Conservation (phyloP, 2,329 filamentous ascomycete species). For the Neofusicoccum sp. region DNA sequence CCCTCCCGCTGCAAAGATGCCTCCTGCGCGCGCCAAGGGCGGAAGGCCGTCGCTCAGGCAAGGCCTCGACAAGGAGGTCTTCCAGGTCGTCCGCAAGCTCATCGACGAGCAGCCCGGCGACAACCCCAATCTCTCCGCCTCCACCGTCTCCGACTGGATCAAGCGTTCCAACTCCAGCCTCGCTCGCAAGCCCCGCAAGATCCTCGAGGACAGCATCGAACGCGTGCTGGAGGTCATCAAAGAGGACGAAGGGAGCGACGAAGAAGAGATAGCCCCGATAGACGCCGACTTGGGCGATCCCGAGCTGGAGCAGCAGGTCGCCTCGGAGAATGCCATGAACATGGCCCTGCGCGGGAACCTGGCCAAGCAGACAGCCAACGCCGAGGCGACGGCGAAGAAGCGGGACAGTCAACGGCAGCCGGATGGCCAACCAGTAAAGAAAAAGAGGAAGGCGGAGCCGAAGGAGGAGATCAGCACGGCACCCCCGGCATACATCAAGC, state of each 20-base stretch:
- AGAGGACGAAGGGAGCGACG: slow-evolving; percentile 58
- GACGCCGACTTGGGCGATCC: slow-evolving; percentile 37
- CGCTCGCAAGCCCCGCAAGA: slow-evolving; percentile 75
- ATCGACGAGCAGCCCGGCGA: slow-evolving; percentile 60
- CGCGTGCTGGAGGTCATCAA: slow-evolving; percentile 73
- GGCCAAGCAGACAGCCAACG: slow-evolving; percentile 27
- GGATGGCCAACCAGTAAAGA: slow-evolving; percentile 65
- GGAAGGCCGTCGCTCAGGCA: slow-evolving; percentile 32
- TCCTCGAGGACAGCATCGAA: slow-evolving; percentile 82
- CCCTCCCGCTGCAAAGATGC: neutral
- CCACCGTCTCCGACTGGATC: slow-evolving; percentile 72
- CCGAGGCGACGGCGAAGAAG: slow-evolving; percentile 4
- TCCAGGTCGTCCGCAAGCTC: slow-evolving; percentile 75
- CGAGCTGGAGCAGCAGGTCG: slow-evolving; percentile 23
- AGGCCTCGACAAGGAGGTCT: slow-evolving; percentile 56
- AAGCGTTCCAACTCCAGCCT: slow-evolving; percentile 84
- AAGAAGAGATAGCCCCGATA: slow-evolving; percentile 52
- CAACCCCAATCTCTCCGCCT: slow-evolving; percentile 54
- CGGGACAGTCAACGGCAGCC: slow-evolving; percentile 42
- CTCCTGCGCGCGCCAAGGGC: slow-evolving; percentile 19
- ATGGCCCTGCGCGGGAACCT: slow-evolving; percentile 57
- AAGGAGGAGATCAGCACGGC: slow-evolving; percentile 57
- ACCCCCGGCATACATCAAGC: slow-evolving; percentile 64
- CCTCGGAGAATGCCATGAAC: slow-evolving; percentile 54
- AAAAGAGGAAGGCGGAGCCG: slow-evolving; percentile 54